Conservation (phyloP, 345 rosid species). For the Sonneratia caseolaris region DNA sequence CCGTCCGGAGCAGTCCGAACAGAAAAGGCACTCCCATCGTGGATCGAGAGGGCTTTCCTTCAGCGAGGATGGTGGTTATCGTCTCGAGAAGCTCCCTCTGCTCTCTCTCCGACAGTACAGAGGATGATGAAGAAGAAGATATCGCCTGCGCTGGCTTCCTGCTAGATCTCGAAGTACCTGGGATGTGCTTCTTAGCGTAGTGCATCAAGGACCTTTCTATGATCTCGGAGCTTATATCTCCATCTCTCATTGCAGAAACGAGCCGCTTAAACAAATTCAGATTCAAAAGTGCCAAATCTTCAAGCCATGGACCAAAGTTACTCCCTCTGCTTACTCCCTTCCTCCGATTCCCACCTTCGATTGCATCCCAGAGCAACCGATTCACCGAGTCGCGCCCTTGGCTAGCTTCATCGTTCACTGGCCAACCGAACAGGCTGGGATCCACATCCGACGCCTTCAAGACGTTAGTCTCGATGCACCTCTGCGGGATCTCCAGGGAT, state of each 20-base stretch:
- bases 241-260: conserved; percentile 49
- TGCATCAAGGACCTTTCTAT: conserved; percentile 71
- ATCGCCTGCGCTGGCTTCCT: conserved; percentile 42
- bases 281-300: conserved; percentile 53
- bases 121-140: conserved; percentile 23
- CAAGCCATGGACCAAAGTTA: conserved; percentile 54
- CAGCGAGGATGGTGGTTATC: conserved; percentile 51
- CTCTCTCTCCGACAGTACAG: conserved; percentile 44
- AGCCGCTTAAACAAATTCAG: conserved; percentile 43
- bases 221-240: conserved; percentile 49
- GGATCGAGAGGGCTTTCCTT: conserved; percentile 47
- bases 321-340: conserved; percentile 21
- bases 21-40: conserved; percentile 46
- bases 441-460: conserved; percentile 61
- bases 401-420: conserved; percentile 43
- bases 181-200: conserved; percentile 71
- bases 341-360: conserved; percentile 34
- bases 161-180: conserved; percentile 62
- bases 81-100: conserved; percentile 76
- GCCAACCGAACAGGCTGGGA: conserved; percentile 84
- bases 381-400: conserved; percentile 13
- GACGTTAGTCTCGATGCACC: conserved; percentile 56
- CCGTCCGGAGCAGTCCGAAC: conserved; percentile 64
- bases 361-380: conserved; percentile 42
- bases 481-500: conserved; percentile 45